Conservation (phyloP, 768 basidiomycete species). For the Clathrus columnatus region DNA sequence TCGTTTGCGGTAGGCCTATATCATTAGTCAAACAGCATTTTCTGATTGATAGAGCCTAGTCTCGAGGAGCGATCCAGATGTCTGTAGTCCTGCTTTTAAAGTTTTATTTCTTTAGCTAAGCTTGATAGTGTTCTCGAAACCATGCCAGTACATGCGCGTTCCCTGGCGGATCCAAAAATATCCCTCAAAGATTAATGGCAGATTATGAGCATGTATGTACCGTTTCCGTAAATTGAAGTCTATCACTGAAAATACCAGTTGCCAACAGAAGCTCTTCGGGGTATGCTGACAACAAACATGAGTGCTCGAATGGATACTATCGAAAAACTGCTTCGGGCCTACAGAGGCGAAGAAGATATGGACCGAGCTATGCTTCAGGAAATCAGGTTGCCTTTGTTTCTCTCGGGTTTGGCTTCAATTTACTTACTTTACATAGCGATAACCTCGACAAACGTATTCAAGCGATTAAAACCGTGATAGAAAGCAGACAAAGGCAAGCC, state of each 20-base stretch:
- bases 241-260: neutral
- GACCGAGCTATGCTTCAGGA: constrained; percentile 11
- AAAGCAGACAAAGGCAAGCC: neutral
- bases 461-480: constrained; percentile 2
- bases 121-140: neutral
- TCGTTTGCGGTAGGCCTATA: neutral
- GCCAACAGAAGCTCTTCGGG: neutral
- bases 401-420: too few species aligned
- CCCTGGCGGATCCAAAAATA: neutral
- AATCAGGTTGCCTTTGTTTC: too few species aligned
- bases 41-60: neutral
- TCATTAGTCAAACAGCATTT: neutral
- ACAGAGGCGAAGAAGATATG: constrained; percentile 4
- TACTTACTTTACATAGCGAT: too few species aligned
- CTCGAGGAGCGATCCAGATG: neutral
- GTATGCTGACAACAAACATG: constrained; percentile 8
- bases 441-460: constrained; percentile 5
- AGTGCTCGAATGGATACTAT: constrained; percentile 4
- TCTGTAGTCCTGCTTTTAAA: neutral
- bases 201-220: constrained; percentile 5
- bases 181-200: neutral
- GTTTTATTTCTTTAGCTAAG: neutral
- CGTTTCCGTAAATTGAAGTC: neutral
- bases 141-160: neutral
- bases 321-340: neutral